Percentiles rank a stretch among this genome's conserved stretches.
Conservation (phyloP, 1,139 yeast genomes). For the Saccharomycopsis hybrid region DNA sequence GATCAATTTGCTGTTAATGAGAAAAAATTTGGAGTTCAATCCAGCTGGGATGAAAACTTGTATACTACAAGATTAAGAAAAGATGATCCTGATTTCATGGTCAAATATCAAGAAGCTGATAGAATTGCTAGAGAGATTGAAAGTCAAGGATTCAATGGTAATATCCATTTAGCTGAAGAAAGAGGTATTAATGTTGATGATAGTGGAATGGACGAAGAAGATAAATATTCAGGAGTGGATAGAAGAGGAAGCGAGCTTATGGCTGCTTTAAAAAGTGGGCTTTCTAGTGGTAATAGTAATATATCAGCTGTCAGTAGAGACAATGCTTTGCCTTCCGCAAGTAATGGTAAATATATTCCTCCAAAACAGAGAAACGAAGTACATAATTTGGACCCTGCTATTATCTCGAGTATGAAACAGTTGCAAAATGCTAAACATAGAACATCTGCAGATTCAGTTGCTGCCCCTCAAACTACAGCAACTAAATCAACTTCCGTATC, state of each 20-base stretch:
- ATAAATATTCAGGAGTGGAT: constrained; percentile 87
- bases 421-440: not conserved
- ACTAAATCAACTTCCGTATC: not conserved
- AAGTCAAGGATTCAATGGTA: constrained; percentile 52
- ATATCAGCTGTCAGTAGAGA: not conserved
- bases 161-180: constrained; percentile 84
- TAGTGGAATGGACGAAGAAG: constrained; percentile 90
- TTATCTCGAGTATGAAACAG: constrained; percentile 39
- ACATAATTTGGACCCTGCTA: constrained; percentile 72
- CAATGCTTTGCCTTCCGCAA: constrained; percentile 6
- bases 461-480: not conserved
- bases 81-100: constrained; percentile 64
- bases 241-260: constrained; percentile 59
- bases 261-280: constrained; percentile 44
- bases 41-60: constrained; percentile 81
- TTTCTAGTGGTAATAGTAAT: constrained; percentile 15
- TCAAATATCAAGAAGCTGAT: constrained; percentile 66
- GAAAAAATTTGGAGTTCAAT: constrained; percentile 79
- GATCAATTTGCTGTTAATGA: constrained; percentile 92
- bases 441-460: not conserved
- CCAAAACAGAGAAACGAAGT: constrained; percentile 63
- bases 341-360: constrained; percentile 45
- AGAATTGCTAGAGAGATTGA: constrained; percentile 79
- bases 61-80: constrained; percentile 83
- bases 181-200: constrained; percentile 76